phyloP scores from a whole-genome alignment of 2,329 filamentous ascomycete genomes.

The Aureobasidium uvarum region DNA sequence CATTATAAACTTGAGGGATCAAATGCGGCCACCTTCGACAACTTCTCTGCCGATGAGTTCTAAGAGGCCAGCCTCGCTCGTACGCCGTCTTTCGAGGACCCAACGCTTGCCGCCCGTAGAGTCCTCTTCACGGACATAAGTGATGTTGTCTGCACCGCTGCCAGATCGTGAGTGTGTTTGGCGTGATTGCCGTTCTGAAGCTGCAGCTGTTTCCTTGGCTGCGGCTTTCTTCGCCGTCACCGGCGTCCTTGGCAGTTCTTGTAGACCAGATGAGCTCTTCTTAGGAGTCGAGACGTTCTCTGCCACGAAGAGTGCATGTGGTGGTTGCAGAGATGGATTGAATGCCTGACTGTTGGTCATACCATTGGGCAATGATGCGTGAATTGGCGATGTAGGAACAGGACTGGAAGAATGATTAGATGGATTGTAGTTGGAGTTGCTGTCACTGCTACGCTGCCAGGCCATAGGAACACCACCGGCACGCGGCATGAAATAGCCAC shows the following conservation, averaged over 20 bases:
- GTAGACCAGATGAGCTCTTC: not conserved
- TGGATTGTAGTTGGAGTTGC: slow-evolving; percentile 26
- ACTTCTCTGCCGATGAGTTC: slow-evolving; percentile 65
- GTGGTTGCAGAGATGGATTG: not conserved
- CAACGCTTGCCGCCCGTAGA: slow-evolving; percentile 60
- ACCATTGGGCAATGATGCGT: slow-evolving; percentile 2
- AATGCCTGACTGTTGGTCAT: not conserved
- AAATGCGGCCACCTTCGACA: slow-evolving; percentile 55
- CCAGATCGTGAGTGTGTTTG: slow-evolving; percentile 36
- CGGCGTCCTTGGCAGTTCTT: slow-evolving; percentile 27
- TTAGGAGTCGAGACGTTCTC: slow-evolving; percentile 17
- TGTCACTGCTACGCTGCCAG: slow-evolving; percentile 32
- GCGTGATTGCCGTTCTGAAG: not conserved
- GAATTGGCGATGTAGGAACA: slow-evolving; percentile 23
- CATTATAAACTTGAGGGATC: not conserved
- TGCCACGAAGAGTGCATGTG: not conserved
- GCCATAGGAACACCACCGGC: slow-evolving; percentile 32
- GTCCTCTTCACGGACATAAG: slow-evolving; percentile 63
- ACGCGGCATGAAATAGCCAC: slow-evolving; percentile 24
- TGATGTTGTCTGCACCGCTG: slow-evolving; percentile 65
- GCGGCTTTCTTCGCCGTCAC: slow-evolving; percentile 13
- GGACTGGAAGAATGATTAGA: slow-evolving; percentile 26
- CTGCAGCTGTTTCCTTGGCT: not conserved
- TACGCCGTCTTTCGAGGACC: slow-evolving; percentile 67
- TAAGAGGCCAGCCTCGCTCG: slow-evolving; percentile 62